Percentiles rank a stretch among this genome's conserved stretches.
Evolutionary conservation across 2,329 filamentous ascomycete genomes (phyloP).

Genomic region (Plectosphaerella sp.): DNA sequence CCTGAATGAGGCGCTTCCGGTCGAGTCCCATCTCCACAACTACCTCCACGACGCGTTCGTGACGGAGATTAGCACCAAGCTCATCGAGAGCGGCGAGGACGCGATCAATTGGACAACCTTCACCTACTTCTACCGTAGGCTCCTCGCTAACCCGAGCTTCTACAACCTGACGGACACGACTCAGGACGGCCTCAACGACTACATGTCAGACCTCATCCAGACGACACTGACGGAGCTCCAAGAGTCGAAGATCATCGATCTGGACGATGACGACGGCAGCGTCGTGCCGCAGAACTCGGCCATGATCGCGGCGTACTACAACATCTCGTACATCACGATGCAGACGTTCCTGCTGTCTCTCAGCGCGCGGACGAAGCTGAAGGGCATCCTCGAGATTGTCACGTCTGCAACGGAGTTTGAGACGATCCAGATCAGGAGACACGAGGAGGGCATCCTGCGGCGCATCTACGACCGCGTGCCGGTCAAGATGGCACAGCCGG

Average conservation of each 20-base stretch:
- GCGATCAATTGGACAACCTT: constrained; percentile 98
- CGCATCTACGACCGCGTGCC: constrained; percentile 93
- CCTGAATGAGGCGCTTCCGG: constrained; percentile 88
- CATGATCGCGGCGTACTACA: constrained; percentile 99
- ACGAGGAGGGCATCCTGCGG: constrained; percentile 82
- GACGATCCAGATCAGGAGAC: constrained; percentile 85
- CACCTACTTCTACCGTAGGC: constrained; percentile 93
- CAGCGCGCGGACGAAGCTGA: constrained; percentile 84
- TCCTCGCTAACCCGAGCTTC: constrained; percentile 94
- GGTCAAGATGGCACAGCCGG: constrained; percentile 86
- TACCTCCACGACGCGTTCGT: constrained; percentile 96
- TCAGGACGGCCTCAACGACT: constrained; percentile 88
- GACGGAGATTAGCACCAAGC: constrained; percentile 93
- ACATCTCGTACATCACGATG: constrained; percentile 99
- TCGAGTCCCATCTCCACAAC: constrained; percentile 88
- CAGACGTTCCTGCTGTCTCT: constrained; percentile 95
- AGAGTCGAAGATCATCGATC: constrained; percentile 92
- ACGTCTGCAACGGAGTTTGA: constrained; percentile 97
- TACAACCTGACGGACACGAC: constrained; percentile 86
- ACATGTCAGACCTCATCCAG: constrained; percentile 92
- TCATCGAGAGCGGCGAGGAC: constrained; percentile 91
- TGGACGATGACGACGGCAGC: constrained; percentile 89
- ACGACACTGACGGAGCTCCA: constrained; percentile 83
- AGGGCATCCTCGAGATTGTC: constrained; percentile 94
- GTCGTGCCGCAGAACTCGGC: constrained; percentile 89